Evolutionary conservation across 495 filamentous ascomycete species (phyloP).

Genomic region (Bombardia bombarda): DNA sequence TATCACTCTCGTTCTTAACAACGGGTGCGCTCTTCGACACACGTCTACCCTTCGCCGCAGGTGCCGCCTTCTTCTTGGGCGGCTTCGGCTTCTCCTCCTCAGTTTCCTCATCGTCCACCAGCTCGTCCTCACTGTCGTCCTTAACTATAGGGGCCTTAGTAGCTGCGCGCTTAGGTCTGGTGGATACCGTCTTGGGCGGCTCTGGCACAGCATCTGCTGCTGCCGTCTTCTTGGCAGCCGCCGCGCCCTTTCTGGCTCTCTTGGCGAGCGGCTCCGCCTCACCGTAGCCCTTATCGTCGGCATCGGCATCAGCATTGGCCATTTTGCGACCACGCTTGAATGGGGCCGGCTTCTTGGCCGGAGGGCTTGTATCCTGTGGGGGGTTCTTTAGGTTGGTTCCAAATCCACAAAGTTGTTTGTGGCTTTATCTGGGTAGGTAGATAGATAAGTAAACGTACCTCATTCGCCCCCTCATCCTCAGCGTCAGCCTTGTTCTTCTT

Average conservation of each 20-base stretch:
- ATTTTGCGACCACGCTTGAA: constrained; percentile 35
- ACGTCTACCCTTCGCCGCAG: constrained; percentile 4
- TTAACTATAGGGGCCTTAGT: constrained; percentile 11
- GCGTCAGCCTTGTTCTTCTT: constrained; percentile 35
- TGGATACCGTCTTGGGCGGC: background rate
- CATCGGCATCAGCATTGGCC: constrained; percentile 16
- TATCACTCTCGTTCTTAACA: constrained; percentile 12
- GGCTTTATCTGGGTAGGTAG: background rate
- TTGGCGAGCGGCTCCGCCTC: constrained; percentile 18
- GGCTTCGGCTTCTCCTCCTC: constrained; percentile 22
- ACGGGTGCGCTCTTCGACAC: constrained; percentile 19
- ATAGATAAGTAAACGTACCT: constrained; percentile 10
- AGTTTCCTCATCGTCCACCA: too few species aligned
- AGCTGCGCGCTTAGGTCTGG: constrained; percentile 7
- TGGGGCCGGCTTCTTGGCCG: constrained; percentile 26
- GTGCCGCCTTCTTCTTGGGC: constrained; percentile 20
- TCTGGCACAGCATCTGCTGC: background rate
- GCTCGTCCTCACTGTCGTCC: constrained; percentile 27
- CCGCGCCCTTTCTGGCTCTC: constrained; percentile 8
- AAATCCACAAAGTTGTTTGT: background rate
- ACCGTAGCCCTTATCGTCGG: constrained; percentile 15
- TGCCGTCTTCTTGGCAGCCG: constrained; percentile 17
- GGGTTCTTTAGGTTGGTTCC: too few species aligned
- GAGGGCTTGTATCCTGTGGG: constrained; percentile 22
- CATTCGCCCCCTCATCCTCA: constrained; percentile 4